Base-by-base conservation (phyloP, 2,329 filamentous ascomycete genomes). In the Chaetomiaceae sp. region DNA sequence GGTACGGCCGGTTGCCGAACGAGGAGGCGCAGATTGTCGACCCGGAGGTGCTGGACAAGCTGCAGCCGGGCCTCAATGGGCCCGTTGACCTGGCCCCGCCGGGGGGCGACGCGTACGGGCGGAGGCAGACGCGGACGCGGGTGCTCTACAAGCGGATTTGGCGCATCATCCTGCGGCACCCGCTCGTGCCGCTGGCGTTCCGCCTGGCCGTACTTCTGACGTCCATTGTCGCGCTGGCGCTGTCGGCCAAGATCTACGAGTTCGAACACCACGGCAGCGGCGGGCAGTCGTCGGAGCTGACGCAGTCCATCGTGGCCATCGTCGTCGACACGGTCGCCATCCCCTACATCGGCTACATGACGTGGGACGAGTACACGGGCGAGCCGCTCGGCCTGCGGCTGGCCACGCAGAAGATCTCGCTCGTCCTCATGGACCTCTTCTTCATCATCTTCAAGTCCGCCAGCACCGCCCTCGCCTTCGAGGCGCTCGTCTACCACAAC, bases 391-490 rank as follows among this genome's bases (percentile, higher is more conserved):
- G 93, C 1, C 71, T 98, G 50, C 85, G 94, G 35, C 83, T 83
- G 6, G 82, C 88, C 9, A 83, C 83, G 47, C 84, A 88, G 39
- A 98, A 98, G 65, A 86, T 95, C 54, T 81, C 86, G 12, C 79
- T 98, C 40, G 86, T 97, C 50, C 79, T 98, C 45, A 78, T 95
- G 47, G 93, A 98, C 66, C 75, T 98, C 3, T 83, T 96, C 60
- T 98, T 98, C 64, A 95, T 98, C 60, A 90, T 97, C 34, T 95
- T 98, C 70, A 91, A 95, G 65, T 89, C 90, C 4, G 89, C 90
- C 42, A 97, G 95, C 67, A 78, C 95, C 20, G 86, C 88, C 33
- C 72, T 98, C 53, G 90, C 91, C 2, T 95, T 96, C 63, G 86
- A 88, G 62, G 85, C 88, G 8, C 71, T 96, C 44, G 83, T 88